Base-by-base conservation (phyloP, 805 yeast genomes). In the Saturnispora dispora region DNA sequence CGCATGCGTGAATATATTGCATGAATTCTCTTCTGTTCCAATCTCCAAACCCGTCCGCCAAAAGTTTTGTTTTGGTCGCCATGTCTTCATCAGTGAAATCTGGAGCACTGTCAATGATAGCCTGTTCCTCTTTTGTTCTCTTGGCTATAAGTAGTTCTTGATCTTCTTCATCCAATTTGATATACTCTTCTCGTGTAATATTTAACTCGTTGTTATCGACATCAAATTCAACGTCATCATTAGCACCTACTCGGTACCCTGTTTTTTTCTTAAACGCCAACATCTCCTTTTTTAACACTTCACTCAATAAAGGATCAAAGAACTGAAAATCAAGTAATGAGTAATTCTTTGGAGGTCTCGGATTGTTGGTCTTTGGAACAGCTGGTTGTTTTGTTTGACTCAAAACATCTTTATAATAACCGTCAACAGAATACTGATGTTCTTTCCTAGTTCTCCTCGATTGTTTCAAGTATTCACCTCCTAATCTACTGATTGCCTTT, bases 11-110 rank as follows among this genome's bases (percentile, higher is more conserved):
- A 41, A 85, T 72, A 58, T 81, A 85, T 50, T 80, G 78, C 41
- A 87, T 76, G 58, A 85, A 83, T 60, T 86, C 95, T 53, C 93
- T 73, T 63, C 83, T 77, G 2, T 84, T 74, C 93, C 93, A 86
- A 47, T 72, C 72, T 17, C 74, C 75, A 63, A 83, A 85, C 3
- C 87, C 82, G 54, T 77, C 71, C 2, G 66, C 70, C n/a, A 84
- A 62, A 20, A 77, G 70, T 50, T 73, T 58, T 45, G 78, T 77
- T 58, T 84, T 85, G 50, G 71, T 61, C 33, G 65, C 67, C 32
- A 71, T 69, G 58, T 86, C 90, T 51, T 82, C 87, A 48, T 76
- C 81, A 0, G 85, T 79, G 46, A 84, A 73, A 2, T 83, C 84
- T 10, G 65, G 71, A 1, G 81, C 82, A 7, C 68, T 63, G 44